These are phyloP conservation scores for Epichloe baconii DNA, from an alignment of 2,329 filamentous ascomycete species.

Conservation along the genomic window DNA sequence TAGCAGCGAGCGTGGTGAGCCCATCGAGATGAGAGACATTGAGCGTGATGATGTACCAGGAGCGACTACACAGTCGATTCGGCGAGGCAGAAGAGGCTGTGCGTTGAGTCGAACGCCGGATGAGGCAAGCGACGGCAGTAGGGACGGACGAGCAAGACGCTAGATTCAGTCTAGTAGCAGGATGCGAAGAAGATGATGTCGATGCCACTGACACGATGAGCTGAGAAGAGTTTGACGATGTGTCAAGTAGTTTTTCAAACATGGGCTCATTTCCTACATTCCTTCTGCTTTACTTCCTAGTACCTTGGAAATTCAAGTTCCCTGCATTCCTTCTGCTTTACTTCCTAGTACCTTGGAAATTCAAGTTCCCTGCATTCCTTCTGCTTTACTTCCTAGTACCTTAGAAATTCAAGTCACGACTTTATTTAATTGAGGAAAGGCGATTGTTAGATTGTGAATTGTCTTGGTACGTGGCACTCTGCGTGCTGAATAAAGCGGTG, in stretches of 20 bases:
- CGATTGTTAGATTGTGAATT: too few relatives aligned
- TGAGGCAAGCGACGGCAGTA: conserved; percentile 16
- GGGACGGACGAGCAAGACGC: not conserved
- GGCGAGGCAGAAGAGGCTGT: conserved; percentile 20
- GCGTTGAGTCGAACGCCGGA: conserved; percentile 24
- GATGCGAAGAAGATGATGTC: not conserved
- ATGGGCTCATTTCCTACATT: not conserved
- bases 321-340: not conserved
- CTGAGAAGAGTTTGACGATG: not conserved
- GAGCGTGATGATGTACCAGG: not conserved
- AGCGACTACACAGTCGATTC: conserved; percentile 7
- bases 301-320: too few relatives aligned
- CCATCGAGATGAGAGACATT: conserved; percentile 18
- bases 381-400: not conserved
- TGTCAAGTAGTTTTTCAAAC: not conserved
- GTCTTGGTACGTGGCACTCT: too few relatives aligned
- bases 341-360: too few relatives aligned
- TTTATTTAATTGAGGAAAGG: too few relatives aligned
- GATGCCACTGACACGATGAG: not conserved
- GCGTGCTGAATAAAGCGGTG: too few relatives aligned
- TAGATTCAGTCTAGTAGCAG: not conserved
- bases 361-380: not conserved
- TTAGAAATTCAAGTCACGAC: too few relatives aligned
- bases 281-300: not conserved
- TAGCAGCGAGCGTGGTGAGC: conserved; percentile 15